Conservation (phyloP, 208 protist genomes). For the Wallacemonas collosoma region DNA sequence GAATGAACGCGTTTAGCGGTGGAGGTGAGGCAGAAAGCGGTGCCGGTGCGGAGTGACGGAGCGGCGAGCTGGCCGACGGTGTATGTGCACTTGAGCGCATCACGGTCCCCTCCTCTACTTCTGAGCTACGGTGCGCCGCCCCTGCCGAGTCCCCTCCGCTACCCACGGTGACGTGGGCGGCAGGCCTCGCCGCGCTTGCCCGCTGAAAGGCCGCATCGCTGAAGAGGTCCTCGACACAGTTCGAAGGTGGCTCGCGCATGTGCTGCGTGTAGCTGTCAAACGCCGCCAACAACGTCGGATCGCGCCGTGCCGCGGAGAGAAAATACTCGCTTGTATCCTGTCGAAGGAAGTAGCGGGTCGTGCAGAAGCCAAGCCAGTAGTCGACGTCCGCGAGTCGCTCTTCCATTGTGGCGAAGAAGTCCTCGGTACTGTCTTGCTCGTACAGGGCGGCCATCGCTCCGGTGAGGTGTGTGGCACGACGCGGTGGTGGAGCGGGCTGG, state of each 20-base stretch:
- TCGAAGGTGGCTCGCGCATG: constrained; percentile 13
- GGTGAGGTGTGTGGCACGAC: constrained; percentile 1
- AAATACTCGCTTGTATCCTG: constrained; percentile 18
- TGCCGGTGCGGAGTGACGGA: too few species aligned
- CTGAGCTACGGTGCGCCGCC: too few species aligned
- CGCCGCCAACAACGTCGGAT: constrained; percentile 32
- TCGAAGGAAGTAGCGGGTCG: constrained; percentile 17
- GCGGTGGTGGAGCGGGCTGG: constrained; percentile 14
- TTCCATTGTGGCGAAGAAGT: constrained; percentile 26
- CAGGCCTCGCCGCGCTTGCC: neutral
- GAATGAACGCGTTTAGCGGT: constrained; percentile 19
- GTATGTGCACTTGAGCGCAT: too few species aligned
- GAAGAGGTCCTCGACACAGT: constrained; percentile 12
- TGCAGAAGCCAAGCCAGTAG: constrained; percentile 72
- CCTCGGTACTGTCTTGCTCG: neutral
- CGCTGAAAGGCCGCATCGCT: constrained; percentile 5
- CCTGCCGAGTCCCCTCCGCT: too few species aligned
- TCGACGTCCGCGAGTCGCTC: constrained; percentile 34
- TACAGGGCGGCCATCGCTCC: constrained; percentile 15
- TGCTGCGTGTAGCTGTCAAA: constrained; percentile 19
- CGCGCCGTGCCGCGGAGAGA: constrained; percentile 23
- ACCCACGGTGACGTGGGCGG: too few species aligned
- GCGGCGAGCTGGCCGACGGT: too few species aligned
- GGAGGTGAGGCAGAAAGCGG: neutral
- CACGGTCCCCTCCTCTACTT: too few species aligned